A percentile compares a stretch with the other conserved stretches of the same genome.
These are phyloP conservation scores for Dendrostoma leiphaemia DNA, from an alignment of 2,329 filamentous ascomycete species.

Conservation along the genomic window DNA sequence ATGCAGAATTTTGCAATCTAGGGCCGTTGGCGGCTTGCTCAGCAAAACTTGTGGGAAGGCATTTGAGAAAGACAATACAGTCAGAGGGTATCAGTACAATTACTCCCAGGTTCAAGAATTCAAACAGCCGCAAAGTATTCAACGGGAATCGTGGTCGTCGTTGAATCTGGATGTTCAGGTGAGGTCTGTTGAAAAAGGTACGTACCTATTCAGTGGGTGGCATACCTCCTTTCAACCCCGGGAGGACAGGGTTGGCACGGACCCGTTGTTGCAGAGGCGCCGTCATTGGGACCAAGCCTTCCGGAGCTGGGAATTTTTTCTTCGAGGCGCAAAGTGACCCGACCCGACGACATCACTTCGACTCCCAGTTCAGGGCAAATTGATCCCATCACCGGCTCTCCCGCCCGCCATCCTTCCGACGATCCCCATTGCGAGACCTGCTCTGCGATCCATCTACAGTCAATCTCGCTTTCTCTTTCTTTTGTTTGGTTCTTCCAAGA, in stretches of 20 bases:
- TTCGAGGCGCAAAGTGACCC: slow-evolving; percentile 6
- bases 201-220: background rate
- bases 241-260: slow-evolving; percentile 11
- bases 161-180: too few species aligned
- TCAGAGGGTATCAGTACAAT: too few species aligned
- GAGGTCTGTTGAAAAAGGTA: background rate
- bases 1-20: slow-evolving; percentile 10
- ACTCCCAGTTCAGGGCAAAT: slow-evolving; percentile 3
- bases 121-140: too few species aligned
- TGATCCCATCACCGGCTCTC: background rate
- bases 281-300: slow-evolving; percentile 17
- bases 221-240: background rate
- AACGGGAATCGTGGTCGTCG: too few species aligned
- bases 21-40: too few species aligned
- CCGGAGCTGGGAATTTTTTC: slow-evolving; percentile 19
- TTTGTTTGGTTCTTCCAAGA: slow-evolving; percentile 28
- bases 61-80: too few species aligned
- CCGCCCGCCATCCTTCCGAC: background rate
- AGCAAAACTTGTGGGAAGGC: too few species aligned
- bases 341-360: slow-evolving; percentile 2
- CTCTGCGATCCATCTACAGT: background rate
- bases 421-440: background rate
- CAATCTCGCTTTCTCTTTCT: slow-evolving; percentile 1
- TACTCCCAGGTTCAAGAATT: too few species aligned
- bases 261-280: slow-evolving; percentile 7